Conservation (phyloP, 176 grass and related monocot genomes). For the Rhynchospora breviuscula region DNA sequence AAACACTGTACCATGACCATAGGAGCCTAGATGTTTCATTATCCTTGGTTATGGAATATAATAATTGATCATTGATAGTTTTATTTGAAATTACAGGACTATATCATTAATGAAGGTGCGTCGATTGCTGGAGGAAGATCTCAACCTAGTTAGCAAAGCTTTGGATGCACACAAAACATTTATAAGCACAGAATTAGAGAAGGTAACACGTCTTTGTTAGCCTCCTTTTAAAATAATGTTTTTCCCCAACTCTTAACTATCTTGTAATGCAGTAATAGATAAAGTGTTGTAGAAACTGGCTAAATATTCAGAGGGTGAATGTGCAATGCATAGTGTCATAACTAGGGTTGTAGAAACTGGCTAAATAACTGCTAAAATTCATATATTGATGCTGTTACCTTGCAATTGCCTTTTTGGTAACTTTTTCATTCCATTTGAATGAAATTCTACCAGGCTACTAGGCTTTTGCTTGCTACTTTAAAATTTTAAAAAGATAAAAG, state of each 20-base stretch:
- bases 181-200: conserved; percentile 60
- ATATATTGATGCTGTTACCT: too few species aligned
- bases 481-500: too few species aligned
- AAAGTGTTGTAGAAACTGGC: neutral
- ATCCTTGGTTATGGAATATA: neutral
- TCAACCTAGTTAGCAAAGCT: conserved; percentile 70
- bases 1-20: neutral
- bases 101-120: conserved; percentile 80
- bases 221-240: neutral
- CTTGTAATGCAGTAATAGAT: neutral
- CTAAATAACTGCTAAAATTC: too few species aligned
- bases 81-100: conserved; percentile 45
- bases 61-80: neutral
- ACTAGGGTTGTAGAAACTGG: too few species aligned
- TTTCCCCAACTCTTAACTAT: neutral
- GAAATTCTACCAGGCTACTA: too few species aligned
- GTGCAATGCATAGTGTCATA: too few species aligned
- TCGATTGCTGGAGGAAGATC: conserved; percentile 80
- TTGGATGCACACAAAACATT: conserved; percentile 68
- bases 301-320: too few species aligned
- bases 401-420: too few species aligned
- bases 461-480: too few species aligned
- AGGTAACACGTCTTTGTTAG: conserved; percentile 30
- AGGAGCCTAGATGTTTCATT: neutral
- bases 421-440: too few species aligned